Evolutionary conservation across 2,329 filamentous ascomycete genomes (phyloP), one percentile per base, ranked within the genome.

Genomic region (Aspergillus melleus): DNA sequence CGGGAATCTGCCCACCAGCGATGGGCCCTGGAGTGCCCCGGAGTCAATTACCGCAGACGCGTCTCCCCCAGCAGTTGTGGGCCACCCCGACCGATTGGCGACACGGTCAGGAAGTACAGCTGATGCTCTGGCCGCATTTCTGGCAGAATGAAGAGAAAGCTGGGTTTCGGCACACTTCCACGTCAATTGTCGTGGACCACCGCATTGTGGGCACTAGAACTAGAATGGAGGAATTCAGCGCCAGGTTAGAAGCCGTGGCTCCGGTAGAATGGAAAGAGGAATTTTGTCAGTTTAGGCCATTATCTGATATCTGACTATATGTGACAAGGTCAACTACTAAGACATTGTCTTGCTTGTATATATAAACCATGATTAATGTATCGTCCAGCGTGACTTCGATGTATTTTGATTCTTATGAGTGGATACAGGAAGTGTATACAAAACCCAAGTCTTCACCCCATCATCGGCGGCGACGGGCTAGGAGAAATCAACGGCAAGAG

Each of bases 41-140:
- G n/a, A 54, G 44, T 47, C 19, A 29, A 14, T 20, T 8, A 19
- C n/a, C 8, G 2, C 49, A 60, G 20, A 39, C 9, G 19, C 22
- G 9, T 49, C 22, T 32, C 52, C 53, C 57, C 6, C 36, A 44
- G 8, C 49, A 61, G 53, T 39, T 59, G 52, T 61, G 52, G 59
- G 49, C 55, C n/a, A 59, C 30, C 29, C 4, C 36, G 47, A 57
- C 52, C 44, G 53, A 56, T 30, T n/a, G 14, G 22, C 22, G 19
- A 19, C 49, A 59, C 47, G 53, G 42, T 19, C 49, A 56, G 50
- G 50, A 59, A 57, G 53, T 42, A 36, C 26, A 61, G 51, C 47
- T 61, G 20, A 53, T 61, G 57, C 36, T 61, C 36, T 61, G 50
- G 56, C 57, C 30, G 6, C 60, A 59, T 55, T 59, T 59, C 44